Percentiles rank a stretch among this genome's conserved stretches.
phyloP scores from a whole-genome alignment of 2,329 filamentous ascomycete genomes.

The Diaporthe citri region DNA sequence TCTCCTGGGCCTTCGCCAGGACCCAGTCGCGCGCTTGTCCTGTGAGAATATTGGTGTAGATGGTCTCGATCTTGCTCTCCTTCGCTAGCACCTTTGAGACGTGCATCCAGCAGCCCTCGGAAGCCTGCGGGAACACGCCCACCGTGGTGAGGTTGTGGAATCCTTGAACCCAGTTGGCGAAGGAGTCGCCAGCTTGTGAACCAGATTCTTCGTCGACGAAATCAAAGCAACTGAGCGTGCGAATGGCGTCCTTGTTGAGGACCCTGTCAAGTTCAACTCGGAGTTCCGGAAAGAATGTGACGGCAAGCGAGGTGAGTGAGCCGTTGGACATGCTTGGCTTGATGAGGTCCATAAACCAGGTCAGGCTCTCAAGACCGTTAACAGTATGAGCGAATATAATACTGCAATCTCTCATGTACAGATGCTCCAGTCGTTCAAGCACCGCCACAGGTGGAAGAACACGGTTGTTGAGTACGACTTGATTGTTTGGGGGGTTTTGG shows the following conservation, averaged over 20 bases:
- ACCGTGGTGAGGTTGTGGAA: conserved; percentile 36
- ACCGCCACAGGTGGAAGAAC: background rate
- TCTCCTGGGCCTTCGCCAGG: background rate
- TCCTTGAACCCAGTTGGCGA: conserved; percentile 17
- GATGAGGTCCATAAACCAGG: conserved; percentile 1
- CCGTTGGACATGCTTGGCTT: conserved; percentile 31
- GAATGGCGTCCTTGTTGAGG: conserved; percentile 28
- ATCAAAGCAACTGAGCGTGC: conserved; percentile 13
- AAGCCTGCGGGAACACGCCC: conserved; percentile 15
- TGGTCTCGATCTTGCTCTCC: conserved; percentile 29
- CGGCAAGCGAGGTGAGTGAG: conserved; percentile 27
- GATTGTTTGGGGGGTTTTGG: too few species aligned
- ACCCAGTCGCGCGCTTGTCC: conserved; percentile 29
- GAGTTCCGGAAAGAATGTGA: background rate
- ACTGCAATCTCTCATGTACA: background rate
- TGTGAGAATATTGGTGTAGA: conserved; percentile 34
- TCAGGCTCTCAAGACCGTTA: background rate
- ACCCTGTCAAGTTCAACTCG: background rate
- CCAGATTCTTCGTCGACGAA: background rate
- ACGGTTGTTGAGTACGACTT: too few species aligned
- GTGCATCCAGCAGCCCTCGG: background rate
- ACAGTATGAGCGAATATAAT: rapidly evolving
- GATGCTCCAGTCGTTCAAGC: conserved; percentile 31
- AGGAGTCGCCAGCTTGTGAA: background rate
- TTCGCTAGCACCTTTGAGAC: conserved; percentile 1